Evolutionary conservation across 495 filamentous ascomycete genomes (phyloP), one percentile per base, ranked within the genome.

Genomic region (Coniosporium apollinis): DNA sequence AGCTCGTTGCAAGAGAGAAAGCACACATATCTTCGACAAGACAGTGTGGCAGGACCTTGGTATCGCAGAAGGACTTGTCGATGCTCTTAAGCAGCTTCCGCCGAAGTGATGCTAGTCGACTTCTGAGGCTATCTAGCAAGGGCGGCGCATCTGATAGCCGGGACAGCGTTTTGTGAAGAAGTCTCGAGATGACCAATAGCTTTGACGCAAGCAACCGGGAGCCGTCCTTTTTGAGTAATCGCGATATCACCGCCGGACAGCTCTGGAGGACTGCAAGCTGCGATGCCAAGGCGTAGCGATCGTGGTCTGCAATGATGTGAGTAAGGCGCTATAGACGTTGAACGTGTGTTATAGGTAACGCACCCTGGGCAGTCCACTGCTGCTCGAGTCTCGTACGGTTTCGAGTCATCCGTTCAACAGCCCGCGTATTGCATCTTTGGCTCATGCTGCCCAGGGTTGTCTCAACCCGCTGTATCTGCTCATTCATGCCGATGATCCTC

Each of bases 401-500:
- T 20, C 56, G 50, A 21, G 66, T 65, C 57, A 82, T 82, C 41
- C 61, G 69, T 24, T 75, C 78, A 15, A 94, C 57, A 13, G 75
- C 59, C 17, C 71, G 60, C 14, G 78, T 69, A 35, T 89, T 86
- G 55, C 89, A 94, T 33, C 71, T 67, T 28, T 67, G 65, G 31
- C 82, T 85, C 57, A 92, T 72, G 30, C 70, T 67, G 13, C 67
- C 67, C 36, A 96, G 57, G 16, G 67, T 67, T 0, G 61, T 55
- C 52, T 94, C 84, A 15, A 83, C 77, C 11, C 66, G 50, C 33
- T 77, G 67, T 57, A 89, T 86, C 42, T 83, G 69, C 8, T 48
- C 56, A 29, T 85, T 76, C 86, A 97, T 94, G 32, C 72, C 65
- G 19, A 94, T 74, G 47, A 97, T 97, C 17, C 74, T 71, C 51